Percentiles rank a stretch among this genome's conserved stretches.
These are phyloP conservation scores for Chlamydomonas schloesseri DNA, from an alignment of 139 green algal genomes.

Conservation along the genomic window DNA sequence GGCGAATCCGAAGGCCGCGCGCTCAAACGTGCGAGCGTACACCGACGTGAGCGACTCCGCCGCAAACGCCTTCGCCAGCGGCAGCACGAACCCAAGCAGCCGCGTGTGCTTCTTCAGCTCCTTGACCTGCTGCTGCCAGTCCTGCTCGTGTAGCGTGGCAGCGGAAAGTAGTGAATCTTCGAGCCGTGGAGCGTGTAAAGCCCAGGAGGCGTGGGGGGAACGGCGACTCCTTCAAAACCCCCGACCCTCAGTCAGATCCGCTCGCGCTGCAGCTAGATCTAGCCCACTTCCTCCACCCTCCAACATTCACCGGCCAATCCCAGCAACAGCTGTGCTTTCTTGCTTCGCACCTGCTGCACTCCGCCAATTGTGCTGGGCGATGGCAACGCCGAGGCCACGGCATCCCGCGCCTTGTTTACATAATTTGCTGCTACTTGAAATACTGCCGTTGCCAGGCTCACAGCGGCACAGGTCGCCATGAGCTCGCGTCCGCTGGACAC, in stretches of 20 bases:
- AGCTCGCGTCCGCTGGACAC: slow-evolving; percentile 3
- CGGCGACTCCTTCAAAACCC: not conserved
- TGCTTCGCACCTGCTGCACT: slow-evolving; percentile 22
- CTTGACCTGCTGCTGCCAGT: slow-evolving; percentile 49
- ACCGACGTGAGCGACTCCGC: slow-evolving; percentile 64
- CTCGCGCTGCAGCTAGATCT: too few relatives aligned
- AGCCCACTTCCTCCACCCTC: too few relatives aligned
- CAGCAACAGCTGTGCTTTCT: not conserved
- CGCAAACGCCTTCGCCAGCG: slow-evolving; percentile 46
- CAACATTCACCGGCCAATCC: too few relatives aligned
- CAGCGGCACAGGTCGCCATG: slow-evolving; percentile 12
- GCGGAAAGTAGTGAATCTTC: not conserved
- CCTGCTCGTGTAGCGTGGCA: not conserved
- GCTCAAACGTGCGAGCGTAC: slow-evolving; percentile 75
- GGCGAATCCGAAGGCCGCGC: slow-evolving; percentile 73
- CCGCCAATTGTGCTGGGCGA: slow-evolving; percentile 38
- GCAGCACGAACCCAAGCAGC: slow-evolving; percentile 57
- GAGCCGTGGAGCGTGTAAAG: not conserved
- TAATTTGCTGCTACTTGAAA: not conserved
- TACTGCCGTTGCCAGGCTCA: slow-evolving; percentile 9
- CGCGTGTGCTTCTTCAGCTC: slow-evolving; percentile 30
- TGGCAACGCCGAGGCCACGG: slow-evolving; percentile 46
- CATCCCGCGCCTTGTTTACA: slow-evolving; percentile 39
- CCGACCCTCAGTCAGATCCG: too few relatives aligned
- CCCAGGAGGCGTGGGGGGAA: not conserved